Evolutionary conservation across 1,284 basidiomycete species (phyloP).

Genomic region (Chondrostereum purpureum): DNA sequence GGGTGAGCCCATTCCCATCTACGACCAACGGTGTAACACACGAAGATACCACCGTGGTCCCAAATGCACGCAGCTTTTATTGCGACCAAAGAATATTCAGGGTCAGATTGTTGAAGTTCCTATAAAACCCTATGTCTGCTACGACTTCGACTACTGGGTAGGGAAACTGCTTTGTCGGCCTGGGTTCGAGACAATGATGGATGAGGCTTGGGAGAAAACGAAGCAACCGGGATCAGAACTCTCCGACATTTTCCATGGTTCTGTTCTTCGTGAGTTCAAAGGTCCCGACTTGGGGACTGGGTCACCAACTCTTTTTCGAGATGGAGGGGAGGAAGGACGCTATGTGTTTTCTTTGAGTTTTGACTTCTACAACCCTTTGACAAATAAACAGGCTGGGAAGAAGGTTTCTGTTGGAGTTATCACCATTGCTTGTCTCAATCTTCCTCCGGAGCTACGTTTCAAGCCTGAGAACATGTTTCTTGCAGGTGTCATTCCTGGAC

Average conservation of each 20-base stretch:
- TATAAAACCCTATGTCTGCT: conserved; percentile 19
- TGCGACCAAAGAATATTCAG: conserved; percentile 3
- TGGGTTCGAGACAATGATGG: conserved; percentile 23
- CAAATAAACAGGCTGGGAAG: not conserved
- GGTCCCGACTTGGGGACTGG: conserved; percentile 18
- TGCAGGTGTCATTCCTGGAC: not conserved
- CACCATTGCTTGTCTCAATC: not conserved
- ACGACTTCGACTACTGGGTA: conserved; percentile 26
- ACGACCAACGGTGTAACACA: conserved; percentile 9
- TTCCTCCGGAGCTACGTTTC: conserved; percentile 16
- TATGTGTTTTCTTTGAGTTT: conserved; percentile 8
- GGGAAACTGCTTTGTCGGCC: conserved; percentile 18
- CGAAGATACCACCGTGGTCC: conserved; percentile 1
- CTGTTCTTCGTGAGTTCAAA: conserved; percentile 18
- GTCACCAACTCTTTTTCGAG: conserved; percentile 1
- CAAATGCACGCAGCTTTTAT: conserved; percentile 9
- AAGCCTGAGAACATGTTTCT: conserved; percentile 14
- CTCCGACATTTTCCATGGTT: conserved; percentile 25
- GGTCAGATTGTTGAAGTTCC: conserved; percentile 10
- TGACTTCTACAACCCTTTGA: not conserved
- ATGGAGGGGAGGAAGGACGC: conserved; percentile 10
- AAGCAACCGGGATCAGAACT: conserved; percentile 7
- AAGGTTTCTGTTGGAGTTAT: not conserved
- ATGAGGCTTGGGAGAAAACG: conserved; percentile 17
- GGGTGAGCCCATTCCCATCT: too few species aligned